Percentiles rank a stretch among this genome's conserved stretches.
Evolutionary conservation across 2,329 filamentous ascomycete genomes (phyloP).

Genomic region (Colletotrichum theobromicola): DNA sequence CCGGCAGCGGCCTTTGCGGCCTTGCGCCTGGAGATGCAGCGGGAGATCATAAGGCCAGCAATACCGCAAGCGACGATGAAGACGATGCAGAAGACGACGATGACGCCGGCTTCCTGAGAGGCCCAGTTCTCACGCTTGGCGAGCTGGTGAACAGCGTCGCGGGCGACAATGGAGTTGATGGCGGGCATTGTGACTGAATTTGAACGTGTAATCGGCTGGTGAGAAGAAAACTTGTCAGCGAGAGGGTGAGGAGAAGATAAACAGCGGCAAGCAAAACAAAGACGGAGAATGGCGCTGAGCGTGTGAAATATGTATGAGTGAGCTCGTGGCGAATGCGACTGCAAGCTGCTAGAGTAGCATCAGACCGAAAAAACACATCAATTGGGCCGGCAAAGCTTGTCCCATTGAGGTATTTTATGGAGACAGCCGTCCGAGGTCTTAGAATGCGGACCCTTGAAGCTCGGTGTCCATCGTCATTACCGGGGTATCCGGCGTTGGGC

Average conservation of each 20-base stretch:
- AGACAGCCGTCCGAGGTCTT: neutral
- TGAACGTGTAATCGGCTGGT: slow-evolving; percentile 18
- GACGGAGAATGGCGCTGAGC: neutral
- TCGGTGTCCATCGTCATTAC: slow-evolving; percentile 10
- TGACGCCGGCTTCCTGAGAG: slow-evolving; percentile 41
- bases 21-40: slow-evolving; percentile 35
- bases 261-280: neutral
- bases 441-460: neutral
- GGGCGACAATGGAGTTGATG: slow-evolving; percentile 42
- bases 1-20: slow-evolving; percentile 27
- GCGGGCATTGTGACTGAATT: slow-evolving; percentile 42
- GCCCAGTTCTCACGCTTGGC: slow-evolving; percentile 48
- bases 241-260: neutral
- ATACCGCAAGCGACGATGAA: slow-evolving; percentile 42
- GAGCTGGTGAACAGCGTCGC: slow-evolving; percentile 43
- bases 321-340: slow-evolving; percentile 10
- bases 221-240: neutral
- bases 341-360: neutral
- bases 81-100: slow-evolving; percentile 50
- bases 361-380: neutral
- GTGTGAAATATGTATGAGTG: slow-evolving; percentile 14
- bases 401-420: slow-evolving; percentile 19
- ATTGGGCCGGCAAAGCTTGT: neutral
- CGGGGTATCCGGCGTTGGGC: slow-evolving; percentile 13
- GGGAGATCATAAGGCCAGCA: slow-evolving; percentile 34